A percentile compares a stretch with the other conserved stretches of the same genome.
Conservation (phyloP, 225 moss, liverwort and hornwort species). For the Bryum argenteum region DNA sequence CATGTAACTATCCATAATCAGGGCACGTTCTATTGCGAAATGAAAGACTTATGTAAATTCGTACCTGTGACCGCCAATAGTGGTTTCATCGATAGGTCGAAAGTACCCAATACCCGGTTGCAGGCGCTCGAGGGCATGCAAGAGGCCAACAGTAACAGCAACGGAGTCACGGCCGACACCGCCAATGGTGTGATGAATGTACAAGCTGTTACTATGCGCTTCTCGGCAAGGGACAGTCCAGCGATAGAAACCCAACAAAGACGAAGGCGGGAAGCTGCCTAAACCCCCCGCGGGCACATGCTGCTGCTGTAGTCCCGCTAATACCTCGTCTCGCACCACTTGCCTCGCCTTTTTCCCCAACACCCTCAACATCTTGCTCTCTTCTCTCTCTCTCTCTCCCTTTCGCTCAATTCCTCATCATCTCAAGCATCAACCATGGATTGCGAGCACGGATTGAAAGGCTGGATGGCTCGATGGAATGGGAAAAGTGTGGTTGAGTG, state of each 20-base stretch:
- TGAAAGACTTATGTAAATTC: neutral
- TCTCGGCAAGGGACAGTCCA: slow-evolving; percentile 45
- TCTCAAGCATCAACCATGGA: too few species aligned
- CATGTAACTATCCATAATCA: too few species aligned
- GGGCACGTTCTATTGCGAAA: too few species aligned
- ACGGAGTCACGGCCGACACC: slow-evolving; percentile 74
- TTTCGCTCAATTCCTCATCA: too few species aligned
- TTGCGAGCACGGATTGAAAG: too few species aligned
- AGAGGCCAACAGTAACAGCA: slow-evolving; percentile 70
- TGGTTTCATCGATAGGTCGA: slow-evolving; percentile 83
- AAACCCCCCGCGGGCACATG: slow-evolving; percentile 1
- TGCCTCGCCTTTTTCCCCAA: slow-evolving; percentile 53
- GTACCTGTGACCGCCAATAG: slow-evolving; percentile 76
- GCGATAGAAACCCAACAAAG: neutral
- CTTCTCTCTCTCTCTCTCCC: too few species aligned
- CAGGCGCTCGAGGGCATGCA: slow-evolving; percentile 76
- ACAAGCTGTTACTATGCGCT: slow-evolving; percentile 67
- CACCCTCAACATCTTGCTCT: slow-evolving; percentile 51
- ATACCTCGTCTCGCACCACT: slow-evolving; percentile 44
- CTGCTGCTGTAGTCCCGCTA: slow-evolving; percentile 25
- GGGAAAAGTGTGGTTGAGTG: too few species aligned
- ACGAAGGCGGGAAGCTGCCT: neutral
- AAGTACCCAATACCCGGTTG: slow-evolving; percentile 87
- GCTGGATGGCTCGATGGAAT: too few species aligned
- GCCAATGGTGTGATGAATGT: slow-evolving; percentile 78